Conservation (phyloP, 2,329 filamentous ascomycete genomes). For the Cadophora sp. region DNA sequence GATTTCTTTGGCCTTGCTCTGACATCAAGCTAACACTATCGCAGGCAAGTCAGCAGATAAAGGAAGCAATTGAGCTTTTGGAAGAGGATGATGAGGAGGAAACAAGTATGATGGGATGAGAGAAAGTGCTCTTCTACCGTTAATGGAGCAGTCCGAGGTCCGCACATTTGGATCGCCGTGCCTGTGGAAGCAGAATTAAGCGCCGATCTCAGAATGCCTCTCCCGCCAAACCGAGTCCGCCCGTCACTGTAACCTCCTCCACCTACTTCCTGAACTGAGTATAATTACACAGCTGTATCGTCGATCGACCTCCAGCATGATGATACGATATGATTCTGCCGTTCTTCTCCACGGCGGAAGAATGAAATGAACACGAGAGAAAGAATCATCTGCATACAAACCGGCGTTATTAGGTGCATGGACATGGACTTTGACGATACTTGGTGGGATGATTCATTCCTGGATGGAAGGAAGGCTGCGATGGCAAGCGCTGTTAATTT, state of each 20-base stretch:
- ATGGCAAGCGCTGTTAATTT: not conserved
- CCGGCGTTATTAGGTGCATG: constrained; percentile 22
- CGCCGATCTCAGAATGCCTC: not conserved
- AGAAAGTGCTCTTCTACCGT: too few species aligned
- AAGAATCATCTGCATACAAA: constrained; percentile 24
- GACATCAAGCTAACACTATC: constrained; percentile 29
- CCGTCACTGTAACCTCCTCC: not conserved
- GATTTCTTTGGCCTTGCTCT: not conserved
- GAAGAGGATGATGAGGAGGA: constrained; percentile 69
- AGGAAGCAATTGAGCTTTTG: constrained; percentile 92
- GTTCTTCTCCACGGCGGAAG: not conserved
- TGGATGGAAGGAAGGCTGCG: not conserved
- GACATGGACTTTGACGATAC: not conserved
- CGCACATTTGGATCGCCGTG: not conserved
- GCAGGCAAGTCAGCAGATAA: constrained; percentile 91
- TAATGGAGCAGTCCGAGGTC: not conserved
- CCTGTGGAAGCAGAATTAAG: not conserved
- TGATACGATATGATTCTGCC: constrained; percentile 29
- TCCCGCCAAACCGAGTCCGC: not conserved
- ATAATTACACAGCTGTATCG: constrained; percentile 24
- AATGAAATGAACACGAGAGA: constrained; percentile 13
- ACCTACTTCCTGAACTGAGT: not conserved
- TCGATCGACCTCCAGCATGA: constrained; percentile 21
- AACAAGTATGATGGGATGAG: constrained; percentile 38
- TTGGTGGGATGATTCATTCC: not conserved